Percentiles rank a stretch among this genome's conserved stretches.
Evolutionary conservation across 495 filamentous ascomycete species (phyloP).

Genomic region (Aspergillus incahuasiensis): DNA sequence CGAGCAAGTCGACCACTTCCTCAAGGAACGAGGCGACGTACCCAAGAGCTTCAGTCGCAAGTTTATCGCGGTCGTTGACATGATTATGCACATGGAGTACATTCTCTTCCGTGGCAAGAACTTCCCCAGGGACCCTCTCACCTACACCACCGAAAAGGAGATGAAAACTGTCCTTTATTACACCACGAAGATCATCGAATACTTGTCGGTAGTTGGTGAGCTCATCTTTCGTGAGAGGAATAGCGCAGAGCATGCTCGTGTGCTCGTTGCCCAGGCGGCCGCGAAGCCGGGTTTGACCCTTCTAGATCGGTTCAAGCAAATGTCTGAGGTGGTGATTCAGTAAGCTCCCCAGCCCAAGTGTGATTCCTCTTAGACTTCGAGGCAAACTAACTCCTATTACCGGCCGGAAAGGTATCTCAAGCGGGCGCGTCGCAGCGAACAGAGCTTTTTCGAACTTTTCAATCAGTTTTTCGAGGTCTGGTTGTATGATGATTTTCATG

Average conservation of each 20-base stretch:
- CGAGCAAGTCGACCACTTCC: background rate
- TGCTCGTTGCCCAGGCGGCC: slow-evolving; percentile 8
- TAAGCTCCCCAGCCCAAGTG: slow-evolving; percentile 16
- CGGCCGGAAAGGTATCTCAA: slow-evolving; percentile 19
- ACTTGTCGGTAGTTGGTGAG: slow-evolving; percentile 16
- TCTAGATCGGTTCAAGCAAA: slow-evolving; percentile 16
- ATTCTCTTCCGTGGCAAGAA: slow-evolving; percentile 19
- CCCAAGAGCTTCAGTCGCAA: background rate
- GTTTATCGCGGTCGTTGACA: background rate
- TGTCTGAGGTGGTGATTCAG: slow-evolving; percentile 17
- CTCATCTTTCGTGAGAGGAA: slow-evolving; percentile 12
- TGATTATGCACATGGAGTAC: background rate
- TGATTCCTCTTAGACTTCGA: too few species aligned
- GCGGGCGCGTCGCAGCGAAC: slow-evolving; percentile 21
- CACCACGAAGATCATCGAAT: slow-evolving; percentile 13
- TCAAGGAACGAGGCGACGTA: background rate
- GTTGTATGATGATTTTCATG: slow-evolving; percentile 24
- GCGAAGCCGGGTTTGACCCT: background rate
- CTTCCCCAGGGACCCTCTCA: background rate
- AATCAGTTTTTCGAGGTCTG: slow-evolving; percentile 27
- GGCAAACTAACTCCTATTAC: background rate
- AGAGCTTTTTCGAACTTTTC: slow-evolving; percentile 20
- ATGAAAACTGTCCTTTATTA: slow-evolving; percentile 3
- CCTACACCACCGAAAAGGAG: slow-evolving; percentile 13
- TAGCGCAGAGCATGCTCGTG: background rate